These are phyloP conservation scores for Lactarius sanguifluus DNA, from an alignment of 768 basidiomycete species.

Conservation along the genomic window DNA sequence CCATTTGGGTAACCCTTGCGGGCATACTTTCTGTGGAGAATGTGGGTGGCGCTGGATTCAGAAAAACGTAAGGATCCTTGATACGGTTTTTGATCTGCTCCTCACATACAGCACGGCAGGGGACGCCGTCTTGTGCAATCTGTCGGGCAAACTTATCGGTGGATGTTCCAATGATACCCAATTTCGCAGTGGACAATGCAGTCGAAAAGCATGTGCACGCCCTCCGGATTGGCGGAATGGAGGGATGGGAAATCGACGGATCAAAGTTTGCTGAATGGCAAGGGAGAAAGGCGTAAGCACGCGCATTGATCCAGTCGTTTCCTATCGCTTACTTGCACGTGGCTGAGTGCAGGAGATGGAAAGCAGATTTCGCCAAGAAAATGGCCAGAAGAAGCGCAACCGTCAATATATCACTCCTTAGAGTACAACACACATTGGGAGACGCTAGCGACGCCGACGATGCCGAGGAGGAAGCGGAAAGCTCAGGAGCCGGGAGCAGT, in stretches of 20 bases:
- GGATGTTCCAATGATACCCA: conserved; percentile 56
- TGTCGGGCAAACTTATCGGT: conserved; percentile 53
- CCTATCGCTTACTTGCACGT: conserved; percentile 10
- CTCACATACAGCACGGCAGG: conserved; percentile 36
- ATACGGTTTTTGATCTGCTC: conserved; percentile 10
- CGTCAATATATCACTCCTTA: neutral
- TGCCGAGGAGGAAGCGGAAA: conserved; percentile 13
- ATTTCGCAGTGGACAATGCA: conserved; percentile 58
- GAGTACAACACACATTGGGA: neutral
- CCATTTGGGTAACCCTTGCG: conserved; percentile 68
- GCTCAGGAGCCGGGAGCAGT: neutral
- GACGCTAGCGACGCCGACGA: conserved; percentile 5
- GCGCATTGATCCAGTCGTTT: conserved; percentile 16
- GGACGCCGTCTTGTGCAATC: conserved; percentile 52
- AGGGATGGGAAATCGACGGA: conserved; percentile 56
- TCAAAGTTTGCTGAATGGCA: conserved; percentile 51
- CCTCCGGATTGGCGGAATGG: conserved; percentile 46
- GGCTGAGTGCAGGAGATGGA: conserved; percentile 24
- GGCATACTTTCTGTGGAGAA: conserved; percentile 69
- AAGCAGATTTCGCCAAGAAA: conserved; percentile 14
- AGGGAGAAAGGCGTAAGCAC: conserved; percentile 52
- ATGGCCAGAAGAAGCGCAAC: neutral
- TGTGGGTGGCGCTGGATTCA: conserved; percentile 63
- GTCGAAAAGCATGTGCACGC: conserved; percentile 59
- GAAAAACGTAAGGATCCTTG: conserved; percentile 46